Evolutionary conservation across 257 asterid genomes (phyloP).

Genomic region (Solanum piurae): DNA sequence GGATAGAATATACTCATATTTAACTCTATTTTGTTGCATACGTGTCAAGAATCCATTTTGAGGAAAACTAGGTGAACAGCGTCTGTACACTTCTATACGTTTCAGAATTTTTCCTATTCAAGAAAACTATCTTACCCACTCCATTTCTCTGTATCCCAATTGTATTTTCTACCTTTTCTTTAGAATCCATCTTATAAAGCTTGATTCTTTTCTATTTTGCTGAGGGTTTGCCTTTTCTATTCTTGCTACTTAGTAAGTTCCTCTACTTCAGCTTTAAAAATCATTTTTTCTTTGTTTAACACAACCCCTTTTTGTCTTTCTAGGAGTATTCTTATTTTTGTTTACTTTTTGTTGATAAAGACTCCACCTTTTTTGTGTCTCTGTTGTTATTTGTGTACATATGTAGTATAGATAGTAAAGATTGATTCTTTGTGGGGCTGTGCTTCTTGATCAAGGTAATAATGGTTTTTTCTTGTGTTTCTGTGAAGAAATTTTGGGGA

Average conservation of each 20-base stretch:
- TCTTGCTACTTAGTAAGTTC: slow-evolving; percentile 5
- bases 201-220: neutral
- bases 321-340: neutral
- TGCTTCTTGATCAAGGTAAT: neutral
- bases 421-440: neutral
- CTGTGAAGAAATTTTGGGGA: neutral
- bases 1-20: neutral
- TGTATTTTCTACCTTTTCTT: neutral
- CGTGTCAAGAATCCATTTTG: slow-evolving; percentile 18
- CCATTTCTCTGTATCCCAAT: neutral
- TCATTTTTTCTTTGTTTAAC: neutral
- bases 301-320: neutral
- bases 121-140: neutral
- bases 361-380: neutral
- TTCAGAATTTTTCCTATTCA: neutral
- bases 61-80: slow-evolving; percentile 7
- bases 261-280: neutral
- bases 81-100: slow-evolving; percentile 2
- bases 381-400: neutral
- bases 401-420: neutral
- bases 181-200: neutral
- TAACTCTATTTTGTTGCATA: neutral
- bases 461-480: neutral
- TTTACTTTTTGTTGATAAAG: neutral
- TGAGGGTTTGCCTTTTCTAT: neutral